phyloP scores from a whole-genome alignment of 306 rosid genomes.

The Comarum palustre region DNA sequence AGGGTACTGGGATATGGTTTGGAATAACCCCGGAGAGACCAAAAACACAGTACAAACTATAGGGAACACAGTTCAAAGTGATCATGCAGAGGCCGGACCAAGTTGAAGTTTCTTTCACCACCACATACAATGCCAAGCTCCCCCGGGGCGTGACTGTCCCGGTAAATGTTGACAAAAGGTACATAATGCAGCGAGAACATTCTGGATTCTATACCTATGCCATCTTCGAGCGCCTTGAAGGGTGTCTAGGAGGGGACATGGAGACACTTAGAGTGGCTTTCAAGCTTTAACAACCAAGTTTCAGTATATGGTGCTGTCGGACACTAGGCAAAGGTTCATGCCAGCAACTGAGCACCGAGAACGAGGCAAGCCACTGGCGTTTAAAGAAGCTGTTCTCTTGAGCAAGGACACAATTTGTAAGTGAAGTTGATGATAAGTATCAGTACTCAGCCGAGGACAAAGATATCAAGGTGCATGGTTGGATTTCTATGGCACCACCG shows the following conservation, averaged over 20 bases:
- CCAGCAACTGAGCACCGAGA: conserved; percentile 42
- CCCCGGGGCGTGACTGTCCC: conserved; percentile 23
- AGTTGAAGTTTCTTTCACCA: conserved; percentile 62
- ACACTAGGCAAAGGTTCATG: conserved; percentile 57
- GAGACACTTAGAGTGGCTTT: conserved; percentile 46
- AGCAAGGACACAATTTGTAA: conserved; percentile 40
- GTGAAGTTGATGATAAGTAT: conserved; percentile 91
- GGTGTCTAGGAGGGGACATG: conserved; percentile 46
- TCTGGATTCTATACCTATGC: conserved; percentile 65
- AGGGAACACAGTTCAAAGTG: conserved; percentile 35
- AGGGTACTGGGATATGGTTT: conserved; percentile 75
- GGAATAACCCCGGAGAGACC: conserved; percentile 41
- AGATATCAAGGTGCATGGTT: conserved; percentile 62
- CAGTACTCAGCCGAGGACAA: conserved; percentile 51
- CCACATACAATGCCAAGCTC: conserved; percentile 39
- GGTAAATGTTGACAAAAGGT: conserved; percentile 65
- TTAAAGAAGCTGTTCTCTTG: conserved; percentile 68
- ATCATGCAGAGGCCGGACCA: conserved; percentile 27
- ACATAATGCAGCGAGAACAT: conserved; percentile 46
- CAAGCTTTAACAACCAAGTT: conserved; percentile 55
- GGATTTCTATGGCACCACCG: conserved; percentile 35
- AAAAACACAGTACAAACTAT: conserved; percentile 32
- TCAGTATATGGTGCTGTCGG: conserved; percentile 62
- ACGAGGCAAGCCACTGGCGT: conserved; percentile 34
- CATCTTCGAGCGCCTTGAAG: conserved; percentile 47